Conservation (phyloP, 2,329 filamentous ascomycete species). For the Cordyceps fumosorosea region DNA sequence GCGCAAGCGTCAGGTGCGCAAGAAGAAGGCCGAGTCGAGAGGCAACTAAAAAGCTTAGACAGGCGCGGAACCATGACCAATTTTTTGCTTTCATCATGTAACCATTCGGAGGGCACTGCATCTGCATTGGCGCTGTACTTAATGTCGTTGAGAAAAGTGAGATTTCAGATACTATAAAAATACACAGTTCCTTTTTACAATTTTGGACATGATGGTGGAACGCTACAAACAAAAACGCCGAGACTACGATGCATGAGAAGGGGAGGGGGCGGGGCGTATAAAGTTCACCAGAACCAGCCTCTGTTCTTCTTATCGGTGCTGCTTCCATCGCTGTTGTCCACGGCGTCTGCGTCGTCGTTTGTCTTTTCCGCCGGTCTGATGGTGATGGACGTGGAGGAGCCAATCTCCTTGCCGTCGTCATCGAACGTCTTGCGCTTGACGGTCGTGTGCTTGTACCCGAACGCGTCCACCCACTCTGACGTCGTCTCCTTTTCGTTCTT, state of each 20-base stretch:
- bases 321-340: background rate
- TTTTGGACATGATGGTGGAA: background rate
- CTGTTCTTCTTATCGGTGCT: constrained; percentile 6
- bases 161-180: background rate
- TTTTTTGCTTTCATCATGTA: constrained; percentile 4
- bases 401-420: constrained; percentile 34
- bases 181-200: background rate
- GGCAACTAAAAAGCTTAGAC: constrained; percentile 19
- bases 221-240: background rate
- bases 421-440: constrained; percentile 34
- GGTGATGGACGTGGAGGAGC: constrained; percentile 30
- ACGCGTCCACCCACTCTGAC: constrained; percentile 36
- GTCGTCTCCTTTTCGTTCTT: constrained; percentile 30
- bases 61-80: background rate
- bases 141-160: background rate
- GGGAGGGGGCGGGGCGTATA: background rate
- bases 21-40: constrained; percentile 49
- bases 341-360: constrained; percentile 4
- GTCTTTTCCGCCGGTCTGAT: constrained; percentile 24
- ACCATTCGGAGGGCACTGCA: background rate
- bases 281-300: constrained; percentile 5
- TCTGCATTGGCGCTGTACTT: constrained; percentile 10
- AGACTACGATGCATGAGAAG: no score
- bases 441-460: constrained; percentile 37
- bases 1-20: constrained; percentile 73